Evolutionary conservation across 176 grass and related monocot genomes (phyloP), one percentile per base, ranked within the genome.

Genomic region (Carex pumila): DNA sequence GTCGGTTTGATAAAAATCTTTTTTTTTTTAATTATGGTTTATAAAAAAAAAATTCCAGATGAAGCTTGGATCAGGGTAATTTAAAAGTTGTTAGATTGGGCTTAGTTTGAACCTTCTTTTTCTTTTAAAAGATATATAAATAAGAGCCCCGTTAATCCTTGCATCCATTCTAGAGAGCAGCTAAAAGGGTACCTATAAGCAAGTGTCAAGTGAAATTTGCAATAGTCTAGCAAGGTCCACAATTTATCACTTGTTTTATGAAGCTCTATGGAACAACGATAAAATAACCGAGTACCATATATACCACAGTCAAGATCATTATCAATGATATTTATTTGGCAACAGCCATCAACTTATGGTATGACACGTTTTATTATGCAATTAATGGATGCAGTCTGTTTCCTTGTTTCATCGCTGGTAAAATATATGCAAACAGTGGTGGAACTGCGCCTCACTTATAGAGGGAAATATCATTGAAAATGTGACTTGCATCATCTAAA

Each of bases 271-370:
- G 9, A 50, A 50, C 7, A 50, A 10, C 18, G 1, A 60, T 60
- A 17, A 60, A 59, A 60, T 57, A 34, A 34, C 32, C 32, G 32
- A 34, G 32, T 34, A 34, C 32, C 32, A 34, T 25, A 25, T 25
- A 25, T 34, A 2, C 32, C 32, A 34, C 32, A 34, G 32, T 34
- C 32, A 34, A 8, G 50, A 77, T 25, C 49, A 18, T 17, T 25
- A 76, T 15, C 6, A 56, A 17, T 77, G 73, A 77, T 77, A 77
- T 77, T 77, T 56, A 77, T 77, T 32, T 55, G 32, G 12, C 73
- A 77, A 18, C 73, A 6, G 12, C 73, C 73, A 77, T 56, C 25
- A 32, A 56, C 73, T 32, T 34, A 6, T 31, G 25, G 41, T 18
- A 73, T 50, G 18, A 41, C 70, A 50, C 22, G 8, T 22, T 18